Evolutionary conservation across 345 rosid species (phyloP).

Genomic region (Angophora floribunda): DNA sequence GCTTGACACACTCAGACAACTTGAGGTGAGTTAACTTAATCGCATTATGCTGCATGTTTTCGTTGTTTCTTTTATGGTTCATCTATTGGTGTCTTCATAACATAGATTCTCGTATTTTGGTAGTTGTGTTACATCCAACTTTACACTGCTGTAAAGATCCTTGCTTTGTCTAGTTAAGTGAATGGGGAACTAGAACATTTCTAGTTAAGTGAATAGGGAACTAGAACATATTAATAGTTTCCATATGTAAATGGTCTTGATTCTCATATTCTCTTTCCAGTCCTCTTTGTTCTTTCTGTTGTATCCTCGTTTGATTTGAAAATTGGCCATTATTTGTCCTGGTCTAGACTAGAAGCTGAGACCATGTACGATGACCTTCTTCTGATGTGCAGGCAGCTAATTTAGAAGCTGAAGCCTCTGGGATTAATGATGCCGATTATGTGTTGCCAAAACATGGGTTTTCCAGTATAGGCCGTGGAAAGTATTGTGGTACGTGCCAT

Average conservation of each 20-base stretch:
- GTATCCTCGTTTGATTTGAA: background rate
- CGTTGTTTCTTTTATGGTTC: background rate
- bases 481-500: conserved; percentile 59
- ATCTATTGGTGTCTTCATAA: background rate
- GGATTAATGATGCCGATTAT: conserved; percentile 55
- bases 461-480: conserved; percentile 60
- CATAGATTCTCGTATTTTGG: background rate
- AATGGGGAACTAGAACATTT: background rate
- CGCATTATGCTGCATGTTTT: background rate
- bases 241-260: background rate
- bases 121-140: background rate
- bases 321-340: background rate
- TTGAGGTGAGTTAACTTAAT: conserved; percentile 51
- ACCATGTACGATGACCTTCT: background rate
- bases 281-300: background rate
- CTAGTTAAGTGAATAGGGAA: background rate
- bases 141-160: background rate
- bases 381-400: conserved; percentile 63
- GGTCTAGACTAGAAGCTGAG: background rate
- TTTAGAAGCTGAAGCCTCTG: conserved; percentile 66
- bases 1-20: conserved; percentile 72
- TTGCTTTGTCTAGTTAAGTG: background rate
- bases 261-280: background rate
- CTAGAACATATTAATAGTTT: background rate
- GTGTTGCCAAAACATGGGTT: conserved; percentile 63